These are phyloP conservation scores for Arachnopeziza araneosa DNA, from an alignment of 2,329 filamentous ascomycete genomes.

Conservation along the genomic window DNA sequence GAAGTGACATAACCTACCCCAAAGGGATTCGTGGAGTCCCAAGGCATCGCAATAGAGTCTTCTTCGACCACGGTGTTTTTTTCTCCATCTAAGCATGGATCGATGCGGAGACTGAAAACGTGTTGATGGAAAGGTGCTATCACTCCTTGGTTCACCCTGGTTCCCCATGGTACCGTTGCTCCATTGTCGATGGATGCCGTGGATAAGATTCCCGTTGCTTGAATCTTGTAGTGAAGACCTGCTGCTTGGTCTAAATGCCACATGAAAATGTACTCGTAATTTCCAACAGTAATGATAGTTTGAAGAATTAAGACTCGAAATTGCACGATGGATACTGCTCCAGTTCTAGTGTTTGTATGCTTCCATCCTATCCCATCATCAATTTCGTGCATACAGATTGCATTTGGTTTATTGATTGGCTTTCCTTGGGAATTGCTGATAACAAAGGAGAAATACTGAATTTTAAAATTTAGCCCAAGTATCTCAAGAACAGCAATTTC, in stretches of 20 bases:
- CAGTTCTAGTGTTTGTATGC: slow-evolving; percentile 52
- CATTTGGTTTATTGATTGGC: slow-evolving; percentile 50
- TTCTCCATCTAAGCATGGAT: slow-evolving; percentile 51
- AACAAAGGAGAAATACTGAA: slow-evolving; percentile 49
- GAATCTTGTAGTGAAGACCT: slow-evolving; percentile 55
- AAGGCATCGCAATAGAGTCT: slow-evolving; percentile 44
- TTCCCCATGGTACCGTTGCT: slow-evolving; percentile 48
- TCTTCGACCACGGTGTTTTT: slow-evolving; percentile 49
- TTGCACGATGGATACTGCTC: slow-evolving; percentile 18
- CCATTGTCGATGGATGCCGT: slow-evolving; percentile 48
- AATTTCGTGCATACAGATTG: slow-evolving; percentile 64
- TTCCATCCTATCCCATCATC: slow-evolving; percentile 67
- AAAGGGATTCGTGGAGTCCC: slow-evolving; percentile 43
- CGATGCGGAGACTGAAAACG: slow-evolving; percentile 49
- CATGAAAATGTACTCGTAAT: slow-evolving; percentile 55
- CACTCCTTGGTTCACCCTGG: slow-evolving; percentile 54
- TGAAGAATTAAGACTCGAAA: slow-evolving; percentile 24
- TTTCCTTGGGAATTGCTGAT: slow-evolving; percentile 46
- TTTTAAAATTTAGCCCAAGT: not conserved
- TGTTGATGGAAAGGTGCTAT: slow-evolving; percentile 56
- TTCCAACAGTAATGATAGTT: slow-evolving; percentile 48
- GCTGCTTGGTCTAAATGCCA: slow-evolving; percentile 60
- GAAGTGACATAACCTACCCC: slow-evolving; percentile 45
- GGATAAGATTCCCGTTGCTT: slow-evolving; percentile 60
- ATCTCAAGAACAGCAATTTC: not conserved